Evolutionary conservation across 2,329 filamentous ascomycete species (phyloP).

Genomic region (Talaromyces sp.): DNA sequence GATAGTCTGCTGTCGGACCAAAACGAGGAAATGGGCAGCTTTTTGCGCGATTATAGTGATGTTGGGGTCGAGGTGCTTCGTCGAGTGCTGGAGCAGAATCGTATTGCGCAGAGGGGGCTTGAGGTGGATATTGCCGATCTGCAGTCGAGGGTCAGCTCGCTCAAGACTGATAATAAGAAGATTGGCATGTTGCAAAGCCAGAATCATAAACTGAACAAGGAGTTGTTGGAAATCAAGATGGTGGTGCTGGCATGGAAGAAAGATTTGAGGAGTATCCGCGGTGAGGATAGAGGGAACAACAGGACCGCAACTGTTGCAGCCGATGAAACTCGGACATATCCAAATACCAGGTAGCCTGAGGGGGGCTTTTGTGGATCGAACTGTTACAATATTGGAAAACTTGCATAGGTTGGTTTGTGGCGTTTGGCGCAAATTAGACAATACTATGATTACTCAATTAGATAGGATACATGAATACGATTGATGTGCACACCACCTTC

Average conservation of each 20-base stretch:
- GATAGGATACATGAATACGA: background rate
- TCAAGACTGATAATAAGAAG: conserved; percentile 11
- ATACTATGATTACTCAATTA: background rate
- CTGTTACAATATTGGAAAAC: background rate
- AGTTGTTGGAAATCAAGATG: conserved; percentile 11
- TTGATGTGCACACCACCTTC: too few species aligned
- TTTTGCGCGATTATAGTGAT: conserved; percentile 11
- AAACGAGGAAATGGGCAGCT: background rate
- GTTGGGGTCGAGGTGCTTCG: conserved; percentile 7
- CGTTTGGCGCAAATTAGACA: background rate
- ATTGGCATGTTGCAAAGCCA: conserved; percentile 6
- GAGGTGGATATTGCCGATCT: conserved; percentile 11
- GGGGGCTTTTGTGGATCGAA: background rate
- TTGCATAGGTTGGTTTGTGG: background rate
- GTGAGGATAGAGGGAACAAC: background rate
- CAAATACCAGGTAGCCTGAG: background rate
- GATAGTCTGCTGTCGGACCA: conserved; percentile 7
- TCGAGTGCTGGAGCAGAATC: conserved; percentile 7
- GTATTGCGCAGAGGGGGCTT: conserved; percentile 7
- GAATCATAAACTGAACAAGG: conserved; percentile 10
- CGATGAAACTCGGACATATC: too few species aligned
- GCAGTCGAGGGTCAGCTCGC: conserved; percentile 5
- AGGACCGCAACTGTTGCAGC: background rate
- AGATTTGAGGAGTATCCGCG: conserved; percentile 5
- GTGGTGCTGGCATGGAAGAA: conserved; percentile 10